Percentiles rank a stretch among this genome's conserved stretches.
Conservation (phyloP, 1,284 basidiomycete species). For the Thelephora terrestris region DNA sequence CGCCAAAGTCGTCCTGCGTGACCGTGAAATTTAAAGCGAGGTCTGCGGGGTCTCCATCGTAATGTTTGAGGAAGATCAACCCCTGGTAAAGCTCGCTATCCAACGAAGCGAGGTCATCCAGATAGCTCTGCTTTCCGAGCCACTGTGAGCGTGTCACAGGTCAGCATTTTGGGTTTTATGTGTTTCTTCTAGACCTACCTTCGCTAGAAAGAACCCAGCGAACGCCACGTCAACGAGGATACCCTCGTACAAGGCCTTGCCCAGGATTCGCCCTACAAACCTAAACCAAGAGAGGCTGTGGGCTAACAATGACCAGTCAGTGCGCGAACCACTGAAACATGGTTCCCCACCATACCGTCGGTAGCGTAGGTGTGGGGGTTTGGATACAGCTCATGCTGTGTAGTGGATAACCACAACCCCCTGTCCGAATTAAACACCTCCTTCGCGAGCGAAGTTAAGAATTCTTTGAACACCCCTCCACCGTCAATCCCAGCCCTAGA, state of each 20-base stretch:
- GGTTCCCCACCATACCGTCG: slow-evolving; percentile 44
- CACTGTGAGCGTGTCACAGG: slow-evolving; percentile 39
- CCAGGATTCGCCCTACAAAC: slow-evolving; percentile 89
- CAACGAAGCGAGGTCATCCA: slow-evolving; percentile 87
- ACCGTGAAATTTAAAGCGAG: slow-evolving; percentile 91
- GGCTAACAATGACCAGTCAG: slow-evolving; percentile 28
- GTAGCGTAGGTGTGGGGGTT: slow-evolving; percentile 86
- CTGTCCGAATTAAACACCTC: slow-evolving; percentile 94
- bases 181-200: slow-evolving; percentile 35
- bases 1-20: slow-evolving; percentile 86
- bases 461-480: slow-evolving; percentile 97
- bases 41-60: slow-evolving; percentile 81
- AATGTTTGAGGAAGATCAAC: slow-evolving; percentile 89
- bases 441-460: slow-evolving; percentile 83
- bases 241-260: slow-evolving; percentile 95
- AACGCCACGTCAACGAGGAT: slow-evolving; percentile 96
- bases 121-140: slow-evolving; percentile 80
- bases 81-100: slow-evolving; percentile 91
- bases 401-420: slow-evolving; percentile 87
- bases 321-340: background rate
- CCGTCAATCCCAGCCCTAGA: slow-evolving; percentile 85
- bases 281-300: slow-evolving; percentile 89
- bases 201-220: slow-evolving; percentile 90
- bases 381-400: slow-evolving; percentile 90
- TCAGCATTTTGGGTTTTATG: background rate